Base-by-base conservation (phyloP, 805 yeast genomes). In the Candida qinlingensis region DNA sequence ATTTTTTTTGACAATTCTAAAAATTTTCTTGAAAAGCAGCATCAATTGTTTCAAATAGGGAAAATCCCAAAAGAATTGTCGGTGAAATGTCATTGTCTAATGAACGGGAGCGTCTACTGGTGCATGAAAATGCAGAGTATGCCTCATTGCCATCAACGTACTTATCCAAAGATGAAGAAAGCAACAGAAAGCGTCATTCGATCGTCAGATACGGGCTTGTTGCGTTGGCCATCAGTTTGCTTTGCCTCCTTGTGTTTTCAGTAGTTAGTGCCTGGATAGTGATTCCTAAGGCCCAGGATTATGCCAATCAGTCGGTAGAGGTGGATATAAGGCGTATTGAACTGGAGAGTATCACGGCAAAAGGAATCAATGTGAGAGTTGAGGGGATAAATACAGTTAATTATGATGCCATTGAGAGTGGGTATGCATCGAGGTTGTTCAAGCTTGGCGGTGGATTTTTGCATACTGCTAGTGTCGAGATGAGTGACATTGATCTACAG, bases 341-440 rank as follows among this genome's bases (percentile, higher is more conserved):
- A 6, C 50, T 72, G 13, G 52, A 64, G 3, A 67, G 68, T 4
- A 46, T 72, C 10, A 55, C 56, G 1, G 61, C 66, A 10, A 54
- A 57, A 4, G 71, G 72, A 2, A 63, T 71, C 6, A 52, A 63
- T 27, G 47, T 72, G 8, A 55, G 59, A 37, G 61, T 71, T 2
- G 52, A 57, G 13, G 74, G 73, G 9, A 45, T 58, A 1, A 57
- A 59, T 40, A 35, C 48, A 4, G 66, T 69, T 42, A 60, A 70
- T 39, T 72, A 61, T 50, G 54, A 64, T 11, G 40, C 50, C 2
- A 66, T 72, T 33, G 63, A 65, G 0, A 63, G 61, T 47, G 13
- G 49, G 1, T 54, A 59, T 38, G 62, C 58, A 5, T 53, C 58
- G 31, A 28, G 37, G 1, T 49, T 68, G 48, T 64, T 72, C 47